Conservation (phyloP, 306 rosid species). For the Lagenaria siceraria region DNA sequence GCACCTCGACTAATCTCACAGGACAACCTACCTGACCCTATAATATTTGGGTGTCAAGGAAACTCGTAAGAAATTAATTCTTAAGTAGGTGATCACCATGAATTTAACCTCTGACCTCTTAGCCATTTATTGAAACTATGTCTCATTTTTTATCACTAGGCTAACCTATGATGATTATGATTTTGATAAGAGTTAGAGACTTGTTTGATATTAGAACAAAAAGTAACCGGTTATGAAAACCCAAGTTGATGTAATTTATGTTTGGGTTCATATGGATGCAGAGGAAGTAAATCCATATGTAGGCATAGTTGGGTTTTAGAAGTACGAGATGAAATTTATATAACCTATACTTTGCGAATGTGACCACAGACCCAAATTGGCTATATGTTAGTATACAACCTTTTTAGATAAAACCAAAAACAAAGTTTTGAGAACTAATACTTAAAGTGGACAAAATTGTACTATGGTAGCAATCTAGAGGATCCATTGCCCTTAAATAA, state of each 20-base stretch:
- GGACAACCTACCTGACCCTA: too few relatives aligned
- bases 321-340: not conserved
- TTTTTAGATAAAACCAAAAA: too few relatives aligned
- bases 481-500: not conserved
- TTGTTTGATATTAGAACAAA: not conserved
- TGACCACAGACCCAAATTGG: too few relatives aligned
- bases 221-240: not conserved
- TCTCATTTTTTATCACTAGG: too few relatives aligned
- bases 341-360: not conserved
- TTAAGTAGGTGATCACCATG: too few relatives aligned
- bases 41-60: too few relatives aligned
- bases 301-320: not conserved
- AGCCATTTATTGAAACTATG: too few relatives aligned
- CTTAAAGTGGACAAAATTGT: not conserved
- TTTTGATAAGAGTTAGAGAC: not conserved
- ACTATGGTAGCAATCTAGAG: not conserved
- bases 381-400: too few relatives aligned
- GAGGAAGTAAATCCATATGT: not conserved
- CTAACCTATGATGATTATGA: too few relatives aligned
- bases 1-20: too few relatives aligned
- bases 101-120: too few relatives aligned
- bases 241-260: not conserved
- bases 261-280: not conserved
- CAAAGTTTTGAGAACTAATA: rapidly evolving
- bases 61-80: too few relatives aligned